phyloP scores from a whole-genome alignment of 768 basidiomycete genomes.

The Mycena kentingensis region DNA sequence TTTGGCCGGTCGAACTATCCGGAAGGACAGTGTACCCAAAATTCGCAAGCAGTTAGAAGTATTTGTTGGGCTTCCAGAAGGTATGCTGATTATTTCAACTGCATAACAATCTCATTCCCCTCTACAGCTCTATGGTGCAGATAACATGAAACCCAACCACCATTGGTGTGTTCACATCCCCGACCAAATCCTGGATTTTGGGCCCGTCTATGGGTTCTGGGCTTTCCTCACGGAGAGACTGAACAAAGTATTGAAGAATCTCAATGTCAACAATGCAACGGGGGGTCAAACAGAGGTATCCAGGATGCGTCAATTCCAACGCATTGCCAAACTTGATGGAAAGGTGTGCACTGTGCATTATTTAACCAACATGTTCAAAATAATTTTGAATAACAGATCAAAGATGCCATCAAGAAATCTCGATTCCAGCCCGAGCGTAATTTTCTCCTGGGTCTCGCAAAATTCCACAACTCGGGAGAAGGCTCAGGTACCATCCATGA shows the following conservation, averaged over 20 bases:
- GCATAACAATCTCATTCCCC: neutral
- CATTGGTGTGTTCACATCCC: slow-evolving; percentile 32
- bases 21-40: slow-evolving; percentile 1
- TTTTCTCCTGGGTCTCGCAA: no score
- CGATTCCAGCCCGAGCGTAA: no score
- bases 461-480: no score
- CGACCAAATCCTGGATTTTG: slow-evolving; percentile 27
- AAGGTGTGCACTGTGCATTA: slow-evolving; percentile 14
- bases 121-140: slow-evolving; percentile 28
- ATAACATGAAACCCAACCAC: slow-evolving; percentile 32
- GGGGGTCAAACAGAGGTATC: slow-evolving; percentile 33
- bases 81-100: slow-evolving; percentile 8
- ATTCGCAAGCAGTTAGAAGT: slow-evolving; percentile 8
- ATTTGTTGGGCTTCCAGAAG: slow-evolving; percentile 6
- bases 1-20: slow-evolving; percentile 15
- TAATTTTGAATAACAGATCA: neutral
- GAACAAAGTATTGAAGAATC: slow-evolving; percentile 32
- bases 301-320: slow-evolving; percentile 31
- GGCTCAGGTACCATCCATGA: no score
- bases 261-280: slow-evolving; percentile 31
- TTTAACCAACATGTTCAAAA: neutral
- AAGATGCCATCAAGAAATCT: slow-evolving; percentile 1
- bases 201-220: slow-evolving; percentile 34
- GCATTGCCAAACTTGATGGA: slow-evolving; percentile 10
- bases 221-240: slow-evolving; percentile 30